These are phyloP conservation scores for Rhodotorula babjevae DNA, from an alignment of 768 basidiomycete genomes.

Conservation along the genomic window DNA sequence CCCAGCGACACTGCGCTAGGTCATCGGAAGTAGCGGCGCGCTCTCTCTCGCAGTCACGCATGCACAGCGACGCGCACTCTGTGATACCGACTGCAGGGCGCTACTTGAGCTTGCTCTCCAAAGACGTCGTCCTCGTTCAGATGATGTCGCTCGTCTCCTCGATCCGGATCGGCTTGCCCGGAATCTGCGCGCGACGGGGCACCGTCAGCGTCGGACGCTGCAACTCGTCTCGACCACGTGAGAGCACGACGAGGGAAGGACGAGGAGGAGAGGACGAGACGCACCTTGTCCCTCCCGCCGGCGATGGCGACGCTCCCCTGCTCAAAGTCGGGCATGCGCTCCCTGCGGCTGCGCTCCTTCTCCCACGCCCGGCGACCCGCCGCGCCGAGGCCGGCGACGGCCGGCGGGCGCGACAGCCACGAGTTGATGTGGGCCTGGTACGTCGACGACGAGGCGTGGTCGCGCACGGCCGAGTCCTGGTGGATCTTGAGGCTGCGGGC, in stretches of 20 bases:
- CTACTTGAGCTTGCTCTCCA: too few relatives aligned
- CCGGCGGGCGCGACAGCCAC: constrained; percentile 24
- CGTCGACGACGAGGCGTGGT: constrained; percentile 3
- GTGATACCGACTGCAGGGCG: too few relatives aligned
- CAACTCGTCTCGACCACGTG: neutral
- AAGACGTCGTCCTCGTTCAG: neutral
- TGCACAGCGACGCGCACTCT: too few relatives aligned
- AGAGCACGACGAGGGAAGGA: neutral
- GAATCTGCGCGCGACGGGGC: constrained; percentile 1
- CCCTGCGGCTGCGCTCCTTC: constrained; percentile 6
- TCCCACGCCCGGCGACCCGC: constrained; percentile 30
- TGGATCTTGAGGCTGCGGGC: constrained; percentile 19
- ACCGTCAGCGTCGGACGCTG: neutral
- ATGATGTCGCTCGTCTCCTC: neutral
- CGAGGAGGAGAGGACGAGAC: neutral
- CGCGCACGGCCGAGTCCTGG: constrained; percentile 10
- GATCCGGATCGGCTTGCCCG: constrained; percentile 22
- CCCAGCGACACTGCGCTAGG: too few relatives aligned
- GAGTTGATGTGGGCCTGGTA: constrained; percentile 27
- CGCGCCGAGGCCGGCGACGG: constrained; percentile 24
- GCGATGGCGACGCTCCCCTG: constrained; percentile 23
- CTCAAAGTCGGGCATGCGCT: neutral
- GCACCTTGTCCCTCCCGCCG: constrained; percentile 23
- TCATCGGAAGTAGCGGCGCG: too few relatives aligned
- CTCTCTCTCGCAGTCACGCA: too few relatives aligned